Percentiles rank a stretch among this genome's conserved stretches.
Conservation (phyloP, 129 eudicot species). For the Tagetes patula region DNA sequence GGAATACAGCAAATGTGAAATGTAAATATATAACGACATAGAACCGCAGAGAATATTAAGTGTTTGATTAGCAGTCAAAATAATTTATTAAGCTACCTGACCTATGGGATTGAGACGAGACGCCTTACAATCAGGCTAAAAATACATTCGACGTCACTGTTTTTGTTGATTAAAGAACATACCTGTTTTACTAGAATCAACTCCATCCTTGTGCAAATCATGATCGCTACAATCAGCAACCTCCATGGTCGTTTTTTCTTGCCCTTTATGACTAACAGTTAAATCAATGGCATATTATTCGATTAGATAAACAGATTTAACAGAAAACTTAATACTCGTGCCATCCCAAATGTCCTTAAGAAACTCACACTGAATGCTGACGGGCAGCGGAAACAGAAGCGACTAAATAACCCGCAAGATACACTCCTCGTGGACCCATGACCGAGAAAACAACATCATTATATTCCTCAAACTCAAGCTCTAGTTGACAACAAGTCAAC, state of each 20-base stretch:
- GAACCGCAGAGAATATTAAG: background rate
- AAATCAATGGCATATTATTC: background rate
- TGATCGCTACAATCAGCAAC: constrained; percentile 22
- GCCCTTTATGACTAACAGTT: constrained; percentile 6
- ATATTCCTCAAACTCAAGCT: constrained; percentile 35
- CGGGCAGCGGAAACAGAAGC: constrained; percentile 4
- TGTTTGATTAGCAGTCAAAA: background rate
- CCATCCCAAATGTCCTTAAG: background rate
- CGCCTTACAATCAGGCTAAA: background rate
- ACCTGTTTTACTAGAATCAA: constrained; percentile 22
- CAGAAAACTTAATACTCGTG: background rate
- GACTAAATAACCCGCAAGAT: constrained; percentile 35
- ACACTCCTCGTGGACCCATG: constrained; percentile 28
- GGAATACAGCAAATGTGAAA: background rate
- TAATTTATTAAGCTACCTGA: background rate
- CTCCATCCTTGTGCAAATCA: constrained; percentile 22
- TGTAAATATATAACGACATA: background rate
- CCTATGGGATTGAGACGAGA: too few relatives aligned
- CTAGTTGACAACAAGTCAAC: constrained; percentile 32
- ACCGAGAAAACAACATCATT: constrained; percentile 31
- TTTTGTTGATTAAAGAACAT: background rate
- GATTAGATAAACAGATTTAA: background rate
- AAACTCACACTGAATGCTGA: constrained; percentile 4
- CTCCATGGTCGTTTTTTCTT: constrained; percentile 12
- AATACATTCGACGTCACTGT: background rate